A percentile compares a stretch with the other conserved stretches of the same genome.
phyloP scores from a whole-genome alignment of 78 protist species.

The Dictyostelium capitatum region DNA sequence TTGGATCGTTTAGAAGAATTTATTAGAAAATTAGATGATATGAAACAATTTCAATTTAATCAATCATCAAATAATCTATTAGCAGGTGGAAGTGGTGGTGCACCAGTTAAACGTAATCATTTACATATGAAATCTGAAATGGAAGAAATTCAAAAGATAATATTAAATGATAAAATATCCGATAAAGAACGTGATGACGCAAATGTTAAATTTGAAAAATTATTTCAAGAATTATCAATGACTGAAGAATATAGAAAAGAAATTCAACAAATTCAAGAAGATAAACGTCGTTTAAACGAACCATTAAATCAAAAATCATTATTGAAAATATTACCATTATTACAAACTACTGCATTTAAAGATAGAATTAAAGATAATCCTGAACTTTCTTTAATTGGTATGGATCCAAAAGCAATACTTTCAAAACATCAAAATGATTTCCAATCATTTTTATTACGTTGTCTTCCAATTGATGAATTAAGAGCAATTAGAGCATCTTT shows the following conservation, averaged over 20 bases:
- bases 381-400: slow-evolving; percentile 69
- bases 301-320: slow-evolving; percentile 61
- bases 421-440: slow-evolving; percentile 86
- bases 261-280: slow-evolving; percentile 38
- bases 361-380: slow-evolving; percentile 60
- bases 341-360: slow-evolving; percentile 21
- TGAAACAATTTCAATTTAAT: slow-evolving; percentile 39
- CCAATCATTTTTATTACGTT: slow-evolving; percentile 52
- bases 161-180: slow-evolving; percentile 31
- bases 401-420: slow-evolving; percentile 66
- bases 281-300: slow-evolving; percentile 58
- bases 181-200: slow-evolving; percentile 82
- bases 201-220: slow-evolving; percentile 81
- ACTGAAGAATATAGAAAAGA: slow-evolving; percentile 76
- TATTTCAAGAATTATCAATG: slow-evolving; percentile 59
- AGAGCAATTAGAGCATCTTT: slow-evolving; percentile 62
- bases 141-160: slow-evolving; percentile 45
- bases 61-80: slow-evolving; percentile 4
- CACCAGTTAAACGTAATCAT: slow-evolving; percentile 39
- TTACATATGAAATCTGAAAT: slow-evolving; percentile 62
- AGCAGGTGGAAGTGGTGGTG: not conserved
- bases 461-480: slow-evolving; percentile 60
- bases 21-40: slow-evolving; percentile 72
- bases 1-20: slow-evolving; percentile 83
- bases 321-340: slow-evolving; percentile 4